Conservation (phyloP, 352 stramenopile species). For the Elongisporangium undulatum region DNA sequence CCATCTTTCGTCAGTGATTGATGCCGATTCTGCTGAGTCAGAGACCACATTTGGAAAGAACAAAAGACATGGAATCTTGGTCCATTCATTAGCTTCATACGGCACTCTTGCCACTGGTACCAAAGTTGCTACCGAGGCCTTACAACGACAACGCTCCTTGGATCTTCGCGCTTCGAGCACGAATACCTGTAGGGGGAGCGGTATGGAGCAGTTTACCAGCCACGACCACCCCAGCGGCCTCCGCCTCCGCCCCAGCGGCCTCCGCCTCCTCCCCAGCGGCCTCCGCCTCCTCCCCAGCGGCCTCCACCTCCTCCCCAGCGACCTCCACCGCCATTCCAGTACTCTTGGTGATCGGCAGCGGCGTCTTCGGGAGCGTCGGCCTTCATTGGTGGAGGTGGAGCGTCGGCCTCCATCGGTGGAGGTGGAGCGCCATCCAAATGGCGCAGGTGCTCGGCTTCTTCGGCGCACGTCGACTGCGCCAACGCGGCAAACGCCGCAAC, state of each 20-base stretch:
- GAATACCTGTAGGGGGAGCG: neutral
- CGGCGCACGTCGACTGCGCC: neutral
- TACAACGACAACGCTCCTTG: neutral
- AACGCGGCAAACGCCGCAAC: neutral
- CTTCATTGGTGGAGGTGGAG: no score
- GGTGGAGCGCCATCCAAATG: neutral
- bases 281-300: neutral
- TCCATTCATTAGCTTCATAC: neutral
- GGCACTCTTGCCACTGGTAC: neutral
- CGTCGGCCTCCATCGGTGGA: neutral
- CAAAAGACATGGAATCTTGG: no score
- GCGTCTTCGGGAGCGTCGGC: no score
- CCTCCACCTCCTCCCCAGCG: no score
- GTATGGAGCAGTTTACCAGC: neutral
- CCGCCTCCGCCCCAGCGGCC: neutral
- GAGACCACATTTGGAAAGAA: no score
- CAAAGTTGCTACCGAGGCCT: neutral
- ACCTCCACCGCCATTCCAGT: no score
- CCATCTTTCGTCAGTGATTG: no score
- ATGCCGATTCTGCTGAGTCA: no score
- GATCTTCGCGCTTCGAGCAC: neutral
- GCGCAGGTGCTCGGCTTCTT: neutral
- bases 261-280: neutral
- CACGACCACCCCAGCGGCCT: neutral
- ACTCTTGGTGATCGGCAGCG: no score